Base-by-base conservation (phyloP, 768 basidiomycete genomes). In the Lenzites betulinus region DNA sequence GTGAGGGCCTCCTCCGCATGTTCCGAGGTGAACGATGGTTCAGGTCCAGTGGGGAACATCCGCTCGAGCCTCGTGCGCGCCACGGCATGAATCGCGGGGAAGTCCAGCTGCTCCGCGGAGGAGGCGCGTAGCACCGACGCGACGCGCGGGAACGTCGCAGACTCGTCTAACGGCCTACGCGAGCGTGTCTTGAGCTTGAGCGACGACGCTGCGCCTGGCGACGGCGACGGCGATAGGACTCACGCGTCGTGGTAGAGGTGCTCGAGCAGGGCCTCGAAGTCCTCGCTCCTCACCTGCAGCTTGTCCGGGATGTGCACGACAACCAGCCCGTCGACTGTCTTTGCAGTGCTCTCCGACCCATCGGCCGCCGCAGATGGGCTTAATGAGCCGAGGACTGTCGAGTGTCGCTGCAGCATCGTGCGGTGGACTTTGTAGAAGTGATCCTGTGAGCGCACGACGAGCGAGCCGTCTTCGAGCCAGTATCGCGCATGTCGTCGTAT, bases 241-340 rank as follows among this genome's bases (percentile, higher is more conserved):
- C 72, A 90, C 89, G 71, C 71, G 67, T 89, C 84, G 67, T 88
- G 84, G 68, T 90, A 90, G 30, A 90, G 67, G 72, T 88, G 81
- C 59, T 79, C 78, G n/a, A 90, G 73, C 49, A 91, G 70, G 1
- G 75, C 77, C 49, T 81, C 80, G 7, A 88, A 77, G 68, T 90
- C 88, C 43, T 70, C 67, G 18, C 75, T 71, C 39, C 66, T 69
- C 50, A 83, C 75, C 33, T 72, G 69, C 18, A 75, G 70, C 44
- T 77, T 72, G 26, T 67, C 69, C 48, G 82, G 80, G 42, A 83
- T 66, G 47, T 66, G 54, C 48, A 71, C 54, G 44, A 68, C 64
- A 8, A 65, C 52, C 35, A 60, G 30, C 22, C 38, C 54, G n/a
- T 54, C 46, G 36, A 39, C 43, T 18, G 28, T 48, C 11, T 39